A percentile compares a stretch with the other conserved stretches of the same genome.
Conservation (phyloP, 768 basidiomycete genomes). For the Cytidiella melzeri region DNA sequence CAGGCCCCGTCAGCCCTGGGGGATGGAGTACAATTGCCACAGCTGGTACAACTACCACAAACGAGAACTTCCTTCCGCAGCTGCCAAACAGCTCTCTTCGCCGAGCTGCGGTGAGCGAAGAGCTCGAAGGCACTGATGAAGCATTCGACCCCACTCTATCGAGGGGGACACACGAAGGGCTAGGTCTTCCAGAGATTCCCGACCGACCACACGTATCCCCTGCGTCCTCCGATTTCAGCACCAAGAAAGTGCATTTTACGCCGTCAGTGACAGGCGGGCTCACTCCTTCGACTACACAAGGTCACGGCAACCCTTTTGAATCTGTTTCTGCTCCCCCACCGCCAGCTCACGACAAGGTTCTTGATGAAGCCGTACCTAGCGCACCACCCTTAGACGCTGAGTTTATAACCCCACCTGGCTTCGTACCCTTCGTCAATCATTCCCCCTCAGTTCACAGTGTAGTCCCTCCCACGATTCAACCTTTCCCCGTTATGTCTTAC, state of each 20-base stretch:
- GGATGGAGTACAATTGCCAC: conserved; percentile 76
- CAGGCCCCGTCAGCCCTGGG: conserved; percentile 40
- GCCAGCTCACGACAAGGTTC: conserved; percentile 3
- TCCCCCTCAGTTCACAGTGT: neutral
- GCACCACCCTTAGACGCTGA: neutral
- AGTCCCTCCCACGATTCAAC: conserved; percentile 1
- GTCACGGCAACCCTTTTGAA: conserved; percentile 13
- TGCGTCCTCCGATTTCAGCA: conserved; percentile 19
- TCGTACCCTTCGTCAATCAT: conserved; percentile 15
- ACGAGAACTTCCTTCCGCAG: conserved; percentile 16
- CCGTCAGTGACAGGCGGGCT: conserved; percentile 36
- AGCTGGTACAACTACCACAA: conserved; percentile 40
- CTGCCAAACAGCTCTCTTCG: too few relatives aligned
- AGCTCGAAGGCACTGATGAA: conserved; percentile 33
- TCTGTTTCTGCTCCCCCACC: conserved; percentile 12
- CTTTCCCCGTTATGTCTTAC: conserved; percentile 9
- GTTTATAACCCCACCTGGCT: conserved; percentile 22
- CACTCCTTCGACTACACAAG: conserved; percentile 19
- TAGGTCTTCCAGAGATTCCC: neutral
- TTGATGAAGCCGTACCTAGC: neutral
- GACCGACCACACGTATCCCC: neutral
- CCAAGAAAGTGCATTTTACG: conserved; percentile 46
- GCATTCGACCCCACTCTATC: conserved; percentile 2
- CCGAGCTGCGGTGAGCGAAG: conserved; percentile 37
- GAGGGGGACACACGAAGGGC: conserved; percentile 21